phyloP scores from a whole-genome alignment of 768 basidiomycete species.

The Daedaleopsis sinensis region DNA sequence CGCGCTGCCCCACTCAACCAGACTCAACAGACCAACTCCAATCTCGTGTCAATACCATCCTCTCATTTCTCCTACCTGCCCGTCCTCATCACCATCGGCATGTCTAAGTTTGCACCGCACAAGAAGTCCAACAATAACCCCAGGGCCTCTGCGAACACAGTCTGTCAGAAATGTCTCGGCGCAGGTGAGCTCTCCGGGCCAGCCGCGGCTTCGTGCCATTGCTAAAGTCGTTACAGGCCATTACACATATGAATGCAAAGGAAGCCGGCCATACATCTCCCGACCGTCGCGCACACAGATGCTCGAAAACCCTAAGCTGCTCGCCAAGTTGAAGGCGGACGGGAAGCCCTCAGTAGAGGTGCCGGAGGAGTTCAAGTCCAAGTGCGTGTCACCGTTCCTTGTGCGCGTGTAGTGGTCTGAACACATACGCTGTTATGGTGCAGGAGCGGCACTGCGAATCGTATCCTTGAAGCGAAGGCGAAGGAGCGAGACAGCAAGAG shows the following conservation, averaged over 20 bases:
- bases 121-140: conserved; percentile 62
- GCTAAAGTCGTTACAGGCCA: conserved; percentile 56
- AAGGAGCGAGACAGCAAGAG: conserved; percentile 54
- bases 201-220: not conserved
- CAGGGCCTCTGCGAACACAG: conserved; percentile 62
- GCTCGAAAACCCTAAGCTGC: conserved; percentile 73
- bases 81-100: conserved; percentile 26
- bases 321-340: conserved; percentile 68
- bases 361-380: conserved; percentile 88
- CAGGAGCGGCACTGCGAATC: conserved; percentile 82
- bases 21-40: too few species aligned
- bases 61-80: not conserved
- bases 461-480: conserved; percentile 82
- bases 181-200: conserved; percentile 47
- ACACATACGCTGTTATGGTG: conserved; percentile 2
- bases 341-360: conserved; percentile 82
- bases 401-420: not conserved
- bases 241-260: conserved; percentile 91
- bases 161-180: conserved; percentile 83
- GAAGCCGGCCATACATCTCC: conserved; percentile 76
- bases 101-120: conserved; percentile 86
- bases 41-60: not conserved
- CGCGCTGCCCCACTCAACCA: too few species aligned
- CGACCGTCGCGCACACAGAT: conserved; percentile 89
- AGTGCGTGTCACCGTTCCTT: conserved; percentile 46